Base-by-base conservation (phyloP, 1,284 basidiomycete genomes). In the Heterobasidion irregulare region DNA sequence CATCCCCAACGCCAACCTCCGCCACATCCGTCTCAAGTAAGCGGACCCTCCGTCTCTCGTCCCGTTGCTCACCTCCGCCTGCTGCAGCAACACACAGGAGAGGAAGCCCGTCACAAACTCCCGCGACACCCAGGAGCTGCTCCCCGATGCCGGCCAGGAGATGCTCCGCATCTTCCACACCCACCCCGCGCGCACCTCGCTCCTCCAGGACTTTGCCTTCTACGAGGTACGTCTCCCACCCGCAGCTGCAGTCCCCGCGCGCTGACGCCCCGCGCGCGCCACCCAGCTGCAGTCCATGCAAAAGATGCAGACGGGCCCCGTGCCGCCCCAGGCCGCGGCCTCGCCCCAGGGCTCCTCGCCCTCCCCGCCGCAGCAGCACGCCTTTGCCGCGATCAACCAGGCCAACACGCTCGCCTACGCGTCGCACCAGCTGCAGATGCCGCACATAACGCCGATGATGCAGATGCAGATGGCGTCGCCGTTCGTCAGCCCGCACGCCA, bases 51-150 rank as follows among this genome's bases (percentile, higher is more conserved):
- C 62, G 2, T 26, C 59, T 19, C 47, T 7, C 47, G 52, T 2
- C 53, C 15, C 53, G 52, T 15, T 8, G 13, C 15, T n/a, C 38
- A 26, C 13, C 36, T 5, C 9, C 1, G 8, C 3, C 10, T 33
- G 3, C n/a, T 2, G 16, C 59, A 94, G 92, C 67, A 98, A 98
- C 71, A 98, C 94, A 2, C 92, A 91, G 64, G 94, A 98, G 70
- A 85, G 92, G 65, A 98, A 98, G 72, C 94, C 94, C 1, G 94
- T 98, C 56, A 97, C 94, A 2, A 95, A 95, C 65, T 95, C 92
- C 18, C 80, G 92, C 61, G 92, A 94, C 65, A 94, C 92, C 3
- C 89, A 97, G 69, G 94, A 98, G 66, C 77, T 98, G 19, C 83
- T 94, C 48, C 91, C 92, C 47, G 94, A 97, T 62, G 93, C 92